Evolutionary conservation across 2,329 filamentous ascomycete genomes (phyloP).

Genomic region (Phialophora chinensis): DNA sequence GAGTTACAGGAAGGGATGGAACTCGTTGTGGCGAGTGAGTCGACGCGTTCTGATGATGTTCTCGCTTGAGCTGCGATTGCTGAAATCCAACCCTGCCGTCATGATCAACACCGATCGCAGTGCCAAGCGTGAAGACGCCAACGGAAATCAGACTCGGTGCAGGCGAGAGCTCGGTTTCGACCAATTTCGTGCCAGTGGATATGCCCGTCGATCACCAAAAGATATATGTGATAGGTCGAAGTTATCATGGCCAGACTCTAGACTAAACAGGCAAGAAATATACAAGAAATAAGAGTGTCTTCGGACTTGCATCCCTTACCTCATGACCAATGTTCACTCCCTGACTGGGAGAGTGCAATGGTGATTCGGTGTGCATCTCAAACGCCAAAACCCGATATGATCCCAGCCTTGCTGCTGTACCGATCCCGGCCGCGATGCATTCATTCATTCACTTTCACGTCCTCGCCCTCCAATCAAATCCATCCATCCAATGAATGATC

Average conservation of each 20-base stretch:
- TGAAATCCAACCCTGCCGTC: not conserved
- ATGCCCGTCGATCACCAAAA: no score
- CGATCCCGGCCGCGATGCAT: not conserved
- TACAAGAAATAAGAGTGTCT: not conserved
- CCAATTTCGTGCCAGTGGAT: not conserved
- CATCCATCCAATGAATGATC: not conserved
- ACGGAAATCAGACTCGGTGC: no score
- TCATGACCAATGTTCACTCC: not conserved
- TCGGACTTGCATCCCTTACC: not conserved
- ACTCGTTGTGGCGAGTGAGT: no score
- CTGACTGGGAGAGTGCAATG: not conserved
- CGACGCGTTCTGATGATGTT: not conserved
- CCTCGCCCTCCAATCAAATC: not conserved
- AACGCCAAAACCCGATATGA: not conserved
- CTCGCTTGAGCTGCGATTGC: not conserved
- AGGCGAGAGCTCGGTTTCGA: no score
- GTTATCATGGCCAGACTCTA: not conserved
- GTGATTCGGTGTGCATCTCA: not conserved
- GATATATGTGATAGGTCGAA: not conserved
- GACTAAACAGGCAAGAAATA: not conserved
- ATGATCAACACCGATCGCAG: not conserved
- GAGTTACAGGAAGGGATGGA: not conserved
- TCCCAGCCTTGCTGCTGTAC: not conserved
- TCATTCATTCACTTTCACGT: not conserved
- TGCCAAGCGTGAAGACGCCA: not conserved